These are phyloP conservation scores for Collybia mongolica DNA, from an alignment of 768 basidiomycete genomes.

Conservation along the genomic window DNA sequence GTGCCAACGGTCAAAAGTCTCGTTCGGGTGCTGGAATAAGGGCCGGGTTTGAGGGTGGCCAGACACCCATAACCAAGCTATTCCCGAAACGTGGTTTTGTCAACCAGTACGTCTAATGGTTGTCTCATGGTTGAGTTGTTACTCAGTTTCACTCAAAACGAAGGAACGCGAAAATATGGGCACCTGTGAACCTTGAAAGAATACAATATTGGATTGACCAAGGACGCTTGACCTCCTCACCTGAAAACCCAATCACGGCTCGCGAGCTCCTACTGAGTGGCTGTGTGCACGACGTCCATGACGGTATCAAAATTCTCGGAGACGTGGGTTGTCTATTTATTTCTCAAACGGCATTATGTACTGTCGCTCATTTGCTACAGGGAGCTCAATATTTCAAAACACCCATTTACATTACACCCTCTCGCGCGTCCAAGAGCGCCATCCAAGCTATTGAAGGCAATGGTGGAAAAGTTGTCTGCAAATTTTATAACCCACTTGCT, in stretches of 20 bases:
- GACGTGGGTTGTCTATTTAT: slow-evolving; percentile 49
- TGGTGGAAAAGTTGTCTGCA: slow-evolving; percentile 85
- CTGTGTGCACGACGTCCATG: slow-evolving; percentile 83
- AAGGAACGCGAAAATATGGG: slow-evolving; percentile 76
- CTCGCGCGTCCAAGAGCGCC: slow-evolving; percentile 84
- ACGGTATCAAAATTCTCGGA: slow-evolving; percentile 90
- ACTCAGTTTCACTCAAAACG: background rate
- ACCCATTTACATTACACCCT: slow-evolving; percentile 78
- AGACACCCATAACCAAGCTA: slow-evolving; percentile 86
- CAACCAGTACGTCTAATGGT: slow-evolving; percentile 67
- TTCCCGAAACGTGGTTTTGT: slow-evolving; percentile 95
- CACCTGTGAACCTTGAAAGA: slow-evolving; percentile 83
- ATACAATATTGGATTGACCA: slow-evolving; percentile 91
- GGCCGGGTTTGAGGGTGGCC: slow-evolving; percentile 93
- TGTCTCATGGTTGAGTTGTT: background rate
- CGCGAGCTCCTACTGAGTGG: slow-evolving; percentile 82
- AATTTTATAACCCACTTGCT: slow-evolving; percentile 87
- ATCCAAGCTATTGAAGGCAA: slow-evolving; percentile 78
- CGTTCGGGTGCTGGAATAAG: slow-evolving; percentile 84
- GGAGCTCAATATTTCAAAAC: slow-evolving; percentile 65
- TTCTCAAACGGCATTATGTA: background rate
- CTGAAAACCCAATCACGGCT: slow-evolving; percentile 84
- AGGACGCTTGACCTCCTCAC: slow-evolving; percentile 75
- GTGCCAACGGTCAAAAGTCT: slow-evolving; percentile 95
- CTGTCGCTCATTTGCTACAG: slow-evolving; percentile 30